Conservation (phyloP, 2,329 filamentous ascomycete genomes). For the Claviceps sp. region DNA sequence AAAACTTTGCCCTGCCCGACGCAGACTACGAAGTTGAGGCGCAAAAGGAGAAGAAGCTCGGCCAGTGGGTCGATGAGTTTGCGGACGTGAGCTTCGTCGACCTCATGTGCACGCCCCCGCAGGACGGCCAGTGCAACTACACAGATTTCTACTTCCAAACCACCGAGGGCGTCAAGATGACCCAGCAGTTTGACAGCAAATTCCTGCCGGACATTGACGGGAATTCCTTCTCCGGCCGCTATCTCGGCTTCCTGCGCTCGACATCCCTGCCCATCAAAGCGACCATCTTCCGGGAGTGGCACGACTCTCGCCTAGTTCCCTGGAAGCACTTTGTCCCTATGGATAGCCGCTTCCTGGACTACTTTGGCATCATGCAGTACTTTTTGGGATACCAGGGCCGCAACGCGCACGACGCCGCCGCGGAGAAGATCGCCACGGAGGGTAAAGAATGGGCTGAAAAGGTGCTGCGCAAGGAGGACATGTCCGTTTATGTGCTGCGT, state of each 20-base stretch:
- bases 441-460: constrained; percentile 56
- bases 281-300: constrained; percentile 70
- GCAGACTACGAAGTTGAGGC: constrained; percentile 33
- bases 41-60: constrained; percentile 29
- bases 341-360: constrained; percentile 59
- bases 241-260: constrained; percentile 54
- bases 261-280: constrained; percentile 63
- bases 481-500: constrained; percentile 56
- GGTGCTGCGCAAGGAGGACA: constrained; percentile 57
- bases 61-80: constrained; percentile 35
- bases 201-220: constrained; percentile 68
- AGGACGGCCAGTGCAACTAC: constrained; percentile 31
- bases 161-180: constrained; percentile 26
- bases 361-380: constrained; percentile 62
- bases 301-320: constrained; percentile 56
- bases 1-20: constrained; percentile 42
- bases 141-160: constrained; percentile 31
- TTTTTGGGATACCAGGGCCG: constrained; percentile 47
- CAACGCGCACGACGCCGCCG: constrained; percentile 40
- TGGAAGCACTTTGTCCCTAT: constrained; percentile 77
- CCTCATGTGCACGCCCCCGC: constrained; percentile 33
- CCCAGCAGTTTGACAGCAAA: constrained; percentile 47
- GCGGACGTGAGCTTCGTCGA: constrained; percentile 40
- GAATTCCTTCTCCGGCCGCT: constrained; percentile 56
- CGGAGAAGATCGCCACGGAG: constrained; percentile 48